phyloP scores from a whole-genome alignment of 2,329 filamentous ascomycete species.

The Macroventuria anomochaeta region DNA sequence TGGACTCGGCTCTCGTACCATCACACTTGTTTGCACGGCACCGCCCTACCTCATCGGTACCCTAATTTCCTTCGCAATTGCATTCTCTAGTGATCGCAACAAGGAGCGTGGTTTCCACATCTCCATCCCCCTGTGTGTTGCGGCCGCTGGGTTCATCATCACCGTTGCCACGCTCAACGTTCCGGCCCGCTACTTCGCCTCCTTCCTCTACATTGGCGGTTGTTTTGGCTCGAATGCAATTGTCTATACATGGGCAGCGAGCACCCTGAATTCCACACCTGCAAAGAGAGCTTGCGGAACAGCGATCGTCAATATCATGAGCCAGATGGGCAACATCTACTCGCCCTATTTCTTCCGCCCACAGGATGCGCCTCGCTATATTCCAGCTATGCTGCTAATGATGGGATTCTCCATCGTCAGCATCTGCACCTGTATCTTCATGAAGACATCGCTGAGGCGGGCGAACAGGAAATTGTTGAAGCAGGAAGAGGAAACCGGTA shows the following conservation, averaged over 20 bases:
- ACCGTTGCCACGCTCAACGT: neutral
- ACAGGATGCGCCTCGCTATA: neutral
- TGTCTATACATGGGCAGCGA: neutral
- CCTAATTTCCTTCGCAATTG: no score
- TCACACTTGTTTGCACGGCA: neutral
- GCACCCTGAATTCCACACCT: neutral
- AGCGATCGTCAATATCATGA: neutral
- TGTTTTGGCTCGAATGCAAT: neutral
- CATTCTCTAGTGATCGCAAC: no score
- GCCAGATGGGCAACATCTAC: neutral
- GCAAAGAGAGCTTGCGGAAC: neutral
- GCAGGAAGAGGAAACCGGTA: neutral
- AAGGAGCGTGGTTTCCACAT: no score
- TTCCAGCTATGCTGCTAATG: neutral
- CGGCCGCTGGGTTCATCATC: no score
- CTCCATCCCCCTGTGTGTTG: no score
- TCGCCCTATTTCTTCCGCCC: neutral
- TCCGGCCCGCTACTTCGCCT: neutral
- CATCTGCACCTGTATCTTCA: neutral
- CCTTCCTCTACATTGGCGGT: neutral
- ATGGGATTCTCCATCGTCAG: neutral
- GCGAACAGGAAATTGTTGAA: neutral
- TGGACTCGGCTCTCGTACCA: no score
- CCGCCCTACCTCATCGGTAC: no score
- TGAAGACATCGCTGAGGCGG: neutral